Conservation (phyloP, 1,284 basidiomycete species). For the Naganishia cerealis region DNA sequence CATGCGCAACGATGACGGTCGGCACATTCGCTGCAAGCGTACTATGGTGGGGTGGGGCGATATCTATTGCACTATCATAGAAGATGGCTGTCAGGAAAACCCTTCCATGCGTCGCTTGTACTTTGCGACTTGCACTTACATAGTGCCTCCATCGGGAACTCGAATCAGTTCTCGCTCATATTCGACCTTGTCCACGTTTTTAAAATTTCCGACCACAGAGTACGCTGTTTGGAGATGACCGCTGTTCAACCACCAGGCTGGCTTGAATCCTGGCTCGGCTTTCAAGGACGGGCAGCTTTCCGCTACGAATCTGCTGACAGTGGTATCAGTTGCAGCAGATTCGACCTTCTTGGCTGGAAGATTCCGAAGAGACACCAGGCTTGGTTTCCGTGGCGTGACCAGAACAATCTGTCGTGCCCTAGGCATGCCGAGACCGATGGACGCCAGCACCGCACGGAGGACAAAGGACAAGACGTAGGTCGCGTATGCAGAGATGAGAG, state of each 20-base stretch:
- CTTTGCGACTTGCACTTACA: slow-evolving; percentile 57
- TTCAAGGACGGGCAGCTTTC: slow-evolving; percentile 47
- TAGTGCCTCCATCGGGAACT: slow-evolving; percentile 68
- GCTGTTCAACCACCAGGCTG: slow-evolving; percentile 53
- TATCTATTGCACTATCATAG: slow-evolving; percentile 64
- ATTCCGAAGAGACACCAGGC: slow-evolving; percentile 25
- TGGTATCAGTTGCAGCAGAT: slow-evolving; percentile 19
- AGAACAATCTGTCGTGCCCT: slow-evolving; percentile 46
- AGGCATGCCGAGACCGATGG: slow-evolving; percentile 40
- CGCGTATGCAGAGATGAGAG: slow-evolving; percentile 18
- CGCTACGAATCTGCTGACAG: slow-evolving; percentile 44
- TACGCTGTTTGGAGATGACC: slow-evolving; percentile 57
- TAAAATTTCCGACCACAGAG: slow-evolving; percentile 61
- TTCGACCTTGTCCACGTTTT: slow-evolving; percentile 66
- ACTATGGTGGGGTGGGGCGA: slow-evolving; percentile 55
- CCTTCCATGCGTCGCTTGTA: not conserved
- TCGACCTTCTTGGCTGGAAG: not conserved
- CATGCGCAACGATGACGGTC: slow-evolving; percentile 75
- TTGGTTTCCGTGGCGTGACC: slow-evolving; percentile 40
- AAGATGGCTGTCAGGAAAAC: slow-evolving; percentile 52
- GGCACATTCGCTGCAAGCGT: slow-evolving; percentile 66
- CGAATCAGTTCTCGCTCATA: slow-evolving; percentile 67
- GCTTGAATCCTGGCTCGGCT: slow-evolving; percentile 46
- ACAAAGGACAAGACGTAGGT: slow-evolving; percentile 20
- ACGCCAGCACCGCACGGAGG: slow-evolving; percentile 15